Conservation (phyloP, 345 rosid species). For the Xanthoceras sorbifolium region DNA sequence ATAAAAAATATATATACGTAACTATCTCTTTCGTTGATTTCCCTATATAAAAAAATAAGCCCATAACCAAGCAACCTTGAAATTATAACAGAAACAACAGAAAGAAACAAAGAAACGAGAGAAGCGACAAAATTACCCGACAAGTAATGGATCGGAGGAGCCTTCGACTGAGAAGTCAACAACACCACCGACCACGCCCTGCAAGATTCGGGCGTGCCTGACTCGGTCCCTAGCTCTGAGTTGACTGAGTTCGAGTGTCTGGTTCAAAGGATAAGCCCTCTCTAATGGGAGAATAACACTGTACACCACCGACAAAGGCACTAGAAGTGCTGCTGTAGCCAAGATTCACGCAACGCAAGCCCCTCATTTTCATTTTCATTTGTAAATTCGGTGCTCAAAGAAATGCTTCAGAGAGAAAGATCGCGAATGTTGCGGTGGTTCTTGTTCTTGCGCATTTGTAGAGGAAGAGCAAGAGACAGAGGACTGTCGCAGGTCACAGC, state of each 20-base stretch:
- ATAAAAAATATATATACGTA: neutral
- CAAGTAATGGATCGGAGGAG: conserved; percentile 79
- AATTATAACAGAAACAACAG: neutral
- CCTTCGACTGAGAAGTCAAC: conserved; percentile 76
- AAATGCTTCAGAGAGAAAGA: conserved; percentile 10
- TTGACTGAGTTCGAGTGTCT: conserved; percentile 47
- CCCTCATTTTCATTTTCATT: conserved; percentile 32
- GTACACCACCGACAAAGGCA: conserved; percentile 34
- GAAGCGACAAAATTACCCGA: conserved; percentile 54
- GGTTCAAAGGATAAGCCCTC: conserved; percentile 66
- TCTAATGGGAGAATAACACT: conserved; percentile 56
- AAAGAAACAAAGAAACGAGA: neutral
- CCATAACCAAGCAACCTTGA: conserved; percentile 8
- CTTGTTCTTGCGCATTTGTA: conserved; percentile 38
- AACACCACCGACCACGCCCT: conserved; percentile 50
- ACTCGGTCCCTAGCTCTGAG: conserved; percentile 69
- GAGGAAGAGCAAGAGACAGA: conserved; percentile 22
- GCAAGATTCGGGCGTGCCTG: conserved; percentile 76
- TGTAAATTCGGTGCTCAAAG: neutral
- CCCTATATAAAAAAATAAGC: neutral
- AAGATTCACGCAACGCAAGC: conserved; percentile 24
- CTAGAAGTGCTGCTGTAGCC: conserved; percentile 17
- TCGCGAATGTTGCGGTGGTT: conserved; percentile 14
- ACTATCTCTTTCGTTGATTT: neutral
- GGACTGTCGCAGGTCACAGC: conserved; percentile 24